phyloP scores from a whole-genome alignment of 495 filamentous ascomycete species.

The Chaetomium tenue region DNA sequence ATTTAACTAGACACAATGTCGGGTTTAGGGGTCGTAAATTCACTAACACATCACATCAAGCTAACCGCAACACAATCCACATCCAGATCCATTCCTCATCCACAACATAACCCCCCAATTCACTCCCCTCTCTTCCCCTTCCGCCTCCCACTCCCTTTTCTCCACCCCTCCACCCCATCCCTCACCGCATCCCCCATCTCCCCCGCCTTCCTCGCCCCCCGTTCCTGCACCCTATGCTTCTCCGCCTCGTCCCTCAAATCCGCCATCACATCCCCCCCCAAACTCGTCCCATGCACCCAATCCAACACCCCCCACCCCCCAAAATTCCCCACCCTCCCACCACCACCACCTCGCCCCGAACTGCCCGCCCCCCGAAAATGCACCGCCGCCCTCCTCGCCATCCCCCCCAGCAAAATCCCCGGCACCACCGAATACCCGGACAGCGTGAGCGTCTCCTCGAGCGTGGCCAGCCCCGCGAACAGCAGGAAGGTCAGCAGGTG shows the following conservation, averaged over 20 bases:
- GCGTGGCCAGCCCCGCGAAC: conserved; percentile 62
- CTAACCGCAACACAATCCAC: not conserved
- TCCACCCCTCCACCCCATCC: conserved; percentile 3
- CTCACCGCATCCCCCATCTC: conserved; percentile 40
- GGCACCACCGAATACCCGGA: conserved; percentile 76
- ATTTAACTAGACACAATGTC: not conserved
- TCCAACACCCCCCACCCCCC: conserved; percentile 77
- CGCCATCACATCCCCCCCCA: conserved; percentile 57
- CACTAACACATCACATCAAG: not conserved
- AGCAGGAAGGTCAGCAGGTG: conserved; percentile 80
- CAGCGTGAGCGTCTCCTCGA: conserved; percentile 75
- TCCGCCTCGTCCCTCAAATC: conserved; percentile 55
- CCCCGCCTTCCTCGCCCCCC: conserved; percentile 40
- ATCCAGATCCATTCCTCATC: not conserved
- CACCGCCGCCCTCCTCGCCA: conserved; percentile 65
- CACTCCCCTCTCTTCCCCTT: not conserved
- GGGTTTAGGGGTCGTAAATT: too few species aligned
- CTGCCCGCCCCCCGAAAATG: conserved; percentile 52
- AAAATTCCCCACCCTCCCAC: conserved; percentile 65
- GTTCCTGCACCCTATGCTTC: conserved; percentile 57
- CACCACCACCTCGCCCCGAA: conserved; percentile 34
- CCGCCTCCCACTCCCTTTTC: not conserved
- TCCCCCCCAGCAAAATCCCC: conserved; percentile 70
- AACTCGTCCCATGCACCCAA: conserved; percentile 67
- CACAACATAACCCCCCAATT: not conserved